Base-by-base conservation (phyloP, 139 green algal genomes). In the Gonium pectorale region DNA sequence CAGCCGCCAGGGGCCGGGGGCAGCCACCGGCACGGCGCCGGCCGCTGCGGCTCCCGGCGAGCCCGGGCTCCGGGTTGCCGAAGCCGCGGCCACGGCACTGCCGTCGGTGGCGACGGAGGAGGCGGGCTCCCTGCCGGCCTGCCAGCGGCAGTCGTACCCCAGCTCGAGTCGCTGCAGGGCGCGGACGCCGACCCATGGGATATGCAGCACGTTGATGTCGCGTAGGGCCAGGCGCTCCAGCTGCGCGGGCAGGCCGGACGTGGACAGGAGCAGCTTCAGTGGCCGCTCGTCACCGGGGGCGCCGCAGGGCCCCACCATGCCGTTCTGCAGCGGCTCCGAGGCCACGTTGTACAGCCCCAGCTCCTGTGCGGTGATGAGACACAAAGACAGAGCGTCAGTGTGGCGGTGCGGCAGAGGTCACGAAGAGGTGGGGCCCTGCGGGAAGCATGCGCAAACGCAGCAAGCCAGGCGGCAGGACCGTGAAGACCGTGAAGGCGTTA, bases 161-260 rank as follows among this genome's bases (percentile, higher is more conserved):
- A 80, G 71, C 31, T 49, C 27, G 35, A 80, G 52, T 22, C 72
- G 27, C 37, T 67, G 51, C 35, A 80, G 71, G 17, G 27, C 0
- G 2, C 31, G 51, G 4, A 67, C 33, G 27, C 71, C 71, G 35
- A 27, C 71, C 3, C 71, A 19, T 24, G 71, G 71, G 43, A 52
- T 26, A 51, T 80, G 49, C 11, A 80, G 49, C 33, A 67, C 51
- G 33, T 67, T 51, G 71, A 33, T 51, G 52, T 80, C 37, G 7
- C 33, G 11, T 1, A 80, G 49, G 1, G 51, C 62, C 71, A 80
- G 71, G 31, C 71, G 71, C 43, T 38, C 8, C 31, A 67, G 52
- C 2, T 35, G 5, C 1, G 51, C 13, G 4, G 71, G 71, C 35
- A 80, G 71, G 5, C 26, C 33, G 31, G 35, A 33, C 9, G 51